These are phyloP conservation scores for Penicillium coprophilum DNA, from an alignment of 495 filamentous ascomycete species.

Conservation along the genomic window DNA sequence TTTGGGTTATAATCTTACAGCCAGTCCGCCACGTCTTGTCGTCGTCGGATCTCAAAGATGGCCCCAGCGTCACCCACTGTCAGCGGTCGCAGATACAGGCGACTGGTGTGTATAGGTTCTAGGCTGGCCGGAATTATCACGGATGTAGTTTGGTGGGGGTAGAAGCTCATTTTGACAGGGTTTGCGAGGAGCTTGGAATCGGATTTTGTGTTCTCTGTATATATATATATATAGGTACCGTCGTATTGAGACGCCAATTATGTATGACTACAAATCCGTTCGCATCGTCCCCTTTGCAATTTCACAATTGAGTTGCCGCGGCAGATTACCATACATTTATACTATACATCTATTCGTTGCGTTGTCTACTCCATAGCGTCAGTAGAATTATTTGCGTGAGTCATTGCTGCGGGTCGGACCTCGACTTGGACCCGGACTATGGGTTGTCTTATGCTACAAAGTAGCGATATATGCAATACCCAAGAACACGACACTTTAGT, in stretches of 20 bases:
- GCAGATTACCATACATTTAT: neutral
- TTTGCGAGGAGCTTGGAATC: neutral
- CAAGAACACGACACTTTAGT: neutral
- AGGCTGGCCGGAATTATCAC: conserved; percentile 20
- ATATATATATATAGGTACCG: too few species aligned
- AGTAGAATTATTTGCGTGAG: neutral
- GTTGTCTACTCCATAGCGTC: too few species aligned
- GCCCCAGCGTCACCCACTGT: conserved; percentile 19
- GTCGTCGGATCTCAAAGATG: conserved; percentile 22
- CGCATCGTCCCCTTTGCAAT: neutral
- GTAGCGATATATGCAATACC: neutral
- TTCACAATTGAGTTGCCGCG: neutral
- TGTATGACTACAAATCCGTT: neutral
- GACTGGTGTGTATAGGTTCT: conserved; percentile 19
- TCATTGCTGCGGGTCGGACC: neutral
- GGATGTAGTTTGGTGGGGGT: conserved; percentile 15
- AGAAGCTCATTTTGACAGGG: conserved; percentile 12
- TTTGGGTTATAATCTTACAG: conserved; percentile 20
- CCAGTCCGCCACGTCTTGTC: conserved; percentile 31
- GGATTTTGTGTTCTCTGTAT: neutral
- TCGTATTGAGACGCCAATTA: neutral
- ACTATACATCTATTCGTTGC: neutral
- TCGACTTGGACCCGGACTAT: neutral
- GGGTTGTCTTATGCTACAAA: neutral
- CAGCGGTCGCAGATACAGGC: conserved; percentile 23